Base-by-base conservation (phyloP, 345 rosid genomes). In the Luvunga scandens region DNA sequence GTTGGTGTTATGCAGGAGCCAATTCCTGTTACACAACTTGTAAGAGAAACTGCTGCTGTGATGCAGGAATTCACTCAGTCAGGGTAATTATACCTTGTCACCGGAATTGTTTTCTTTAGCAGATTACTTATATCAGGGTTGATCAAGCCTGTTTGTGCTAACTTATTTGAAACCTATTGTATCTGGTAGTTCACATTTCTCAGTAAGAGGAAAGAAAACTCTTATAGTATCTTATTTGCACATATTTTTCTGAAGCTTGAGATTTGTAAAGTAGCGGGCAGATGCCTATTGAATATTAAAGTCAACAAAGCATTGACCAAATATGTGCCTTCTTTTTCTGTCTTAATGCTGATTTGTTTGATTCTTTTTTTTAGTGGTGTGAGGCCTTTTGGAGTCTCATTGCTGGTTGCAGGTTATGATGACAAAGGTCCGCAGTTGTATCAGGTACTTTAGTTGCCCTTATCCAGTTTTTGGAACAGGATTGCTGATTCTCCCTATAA, bases 21-120 rank as follows among this genome's bases (percentile, higher is more conserved):
- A 65, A 93, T 95, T 74, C 99, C 99, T n/a, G 98, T 95, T 71
- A 93, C 97, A 9, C 99, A 95, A 81, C 95, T 95, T 72, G 99
- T 93, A 62, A 89, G 99, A 88, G 99, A 95, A 84, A 93, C 94
- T 57, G 97, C 99, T 13, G 93, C 99, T 84, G 99, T 93, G 71
- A 95, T 95, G 98, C 99, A 95, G 82, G 98, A 95, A 87, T 95
- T 95, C 81, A 95, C 99, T 73, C 97, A 93, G 72, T 94, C 98
- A 61, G 98, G 98, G 98, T 94, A 87, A 86, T 50, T 57, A 38
- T 34, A 34, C 66, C 27, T n/a, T 78, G 14, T 38, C 50, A 13
- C n/a, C 1, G 12, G 45, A 45, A 30, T 48, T 71, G 7, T 27
- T 63, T 63, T 28, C 9, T 45, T 45, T 7, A 18, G 5, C 68